phyloP scores from a whole-genome alignment of 495 filamentous ascomycete genomes.

The Penicillium longicatenatum region DNA sequence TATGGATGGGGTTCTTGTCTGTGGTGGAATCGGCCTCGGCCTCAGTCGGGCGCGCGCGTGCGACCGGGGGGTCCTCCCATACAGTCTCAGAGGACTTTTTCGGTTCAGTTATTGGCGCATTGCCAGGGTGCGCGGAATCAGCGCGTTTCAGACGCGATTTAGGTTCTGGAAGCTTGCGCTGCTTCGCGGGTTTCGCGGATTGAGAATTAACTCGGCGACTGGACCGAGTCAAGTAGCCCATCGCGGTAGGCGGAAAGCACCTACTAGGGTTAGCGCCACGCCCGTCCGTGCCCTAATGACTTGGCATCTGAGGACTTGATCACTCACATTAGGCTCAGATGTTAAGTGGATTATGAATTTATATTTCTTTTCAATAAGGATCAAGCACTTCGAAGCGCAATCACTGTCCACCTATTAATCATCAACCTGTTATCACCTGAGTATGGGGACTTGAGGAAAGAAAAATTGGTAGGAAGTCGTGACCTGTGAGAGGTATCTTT shows the following conservation, averaged over 20 bases:
- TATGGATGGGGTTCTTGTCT: conserved; percentile 9
- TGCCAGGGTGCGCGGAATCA: conserved; percentile 2
- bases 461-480: too few species aligned
- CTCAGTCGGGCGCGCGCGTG: conserved; percentile 17
- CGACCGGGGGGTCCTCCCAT: conserved; percentile 16
- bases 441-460: too few species aligned
- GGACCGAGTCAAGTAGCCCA: conserved; percentile 23
- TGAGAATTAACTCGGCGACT: conserved; percentile 17
- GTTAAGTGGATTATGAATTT: background rate
- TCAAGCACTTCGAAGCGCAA: too few species aligned
- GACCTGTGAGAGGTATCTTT: too few species aligned
- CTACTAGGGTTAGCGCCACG: conserved; percentile 31
- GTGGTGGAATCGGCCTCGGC: conserved; percentile 12
- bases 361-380: background rate
- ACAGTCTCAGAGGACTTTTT: conserved; percentile 6
- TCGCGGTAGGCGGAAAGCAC: conserved; percentile 24
- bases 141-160: conserved; percentile 21
- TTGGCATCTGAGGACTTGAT: background rate
- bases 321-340: background rate
- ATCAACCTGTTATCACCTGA: too few species aligned
- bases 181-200: conserved; percentile 19
- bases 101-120: conserved; percentile 10
- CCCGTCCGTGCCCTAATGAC: conserved; percentile 22
- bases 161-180: conserved; percentile 19
- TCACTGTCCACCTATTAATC: too few species aligned